Percentiles rank a stretch among this genome's conserved stretches.
These are phyloP conservation scores for Pyrrhoderma lamaoense DNA, from an alignment of 1,284 basidiomycete species.

Conservation along the genomic window DNA sequence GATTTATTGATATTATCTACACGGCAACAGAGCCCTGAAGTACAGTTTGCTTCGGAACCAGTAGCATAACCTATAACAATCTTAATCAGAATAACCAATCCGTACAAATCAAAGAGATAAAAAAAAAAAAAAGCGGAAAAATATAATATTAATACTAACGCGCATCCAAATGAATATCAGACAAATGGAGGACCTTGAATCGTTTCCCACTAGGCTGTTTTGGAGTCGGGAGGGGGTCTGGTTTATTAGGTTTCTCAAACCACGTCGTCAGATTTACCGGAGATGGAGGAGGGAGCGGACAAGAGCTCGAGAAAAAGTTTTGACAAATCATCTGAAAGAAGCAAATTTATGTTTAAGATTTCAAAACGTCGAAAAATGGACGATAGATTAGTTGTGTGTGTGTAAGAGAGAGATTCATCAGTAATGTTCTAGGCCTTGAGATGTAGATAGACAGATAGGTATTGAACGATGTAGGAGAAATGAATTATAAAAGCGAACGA, in stretches of 20 bases:
- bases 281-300: conserved; percentile 43
- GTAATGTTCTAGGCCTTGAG: too few species aligned
- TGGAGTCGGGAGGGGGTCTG: conserved; percentile 48
- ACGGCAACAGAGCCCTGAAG: conserved; percentile 67
- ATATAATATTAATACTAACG: too few species aligned
- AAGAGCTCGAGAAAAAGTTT: conserved; percentile 41
- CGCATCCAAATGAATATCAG: conserved; percentile 75
- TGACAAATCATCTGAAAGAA: too few species aligned
- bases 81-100: conserved; percentile 5
- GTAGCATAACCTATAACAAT: conserved; percentile 53
- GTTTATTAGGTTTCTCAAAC: conserved; percentile 66
- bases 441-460: too few species aligned
- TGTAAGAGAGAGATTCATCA: too few species aligned
- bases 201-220: conserved; percentile 54
- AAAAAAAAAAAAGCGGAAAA: too few species aligned
- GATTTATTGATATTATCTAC: conserved; percentile 43
- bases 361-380: too few species aligned
- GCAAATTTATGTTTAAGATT: too few species aligned
- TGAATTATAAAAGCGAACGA: too few species aligned
- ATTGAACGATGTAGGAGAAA: too few species aligned
- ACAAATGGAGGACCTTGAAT: conserved; percentile 69
- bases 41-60: conserved; percentile 69
- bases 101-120: background rate
- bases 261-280: conserved; percentile 47
- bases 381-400: too few species aligned